These are phyloP conservation scores for Periconia macrospinosa DNA, from an alignment of 2,329 filamentous ascomycete species.

Conservation along the genomic window DNA sequence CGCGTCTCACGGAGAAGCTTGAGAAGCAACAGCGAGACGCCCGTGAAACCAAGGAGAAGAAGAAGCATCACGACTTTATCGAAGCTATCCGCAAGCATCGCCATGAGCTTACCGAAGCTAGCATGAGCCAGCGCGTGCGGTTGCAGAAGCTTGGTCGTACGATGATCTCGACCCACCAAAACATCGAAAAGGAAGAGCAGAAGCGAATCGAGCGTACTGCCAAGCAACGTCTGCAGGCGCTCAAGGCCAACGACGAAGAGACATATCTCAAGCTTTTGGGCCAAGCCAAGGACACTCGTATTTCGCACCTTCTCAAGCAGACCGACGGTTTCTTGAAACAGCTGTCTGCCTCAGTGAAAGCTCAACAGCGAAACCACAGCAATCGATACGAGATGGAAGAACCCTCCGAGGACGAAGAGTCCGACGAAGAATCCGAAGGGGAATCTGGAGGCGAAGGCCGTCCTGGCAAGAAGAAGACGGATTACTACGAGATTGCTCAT, in stretches of 20 bases:
- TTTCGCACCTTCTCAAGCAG: constrained; percentile 93
- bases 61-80: constrained; percentile 92
- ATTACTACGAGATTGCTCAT: constrained; percentile 98
- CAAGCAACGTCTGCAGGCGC: constrained; percentile 97
- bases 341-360: constrained; percentile 90
- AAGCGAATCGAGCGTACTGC: constrained; percentile 96
- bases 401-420: constrained; percentile 51
- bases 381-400: constrained; percentile 63
- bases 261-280: constrained; percentile 97
- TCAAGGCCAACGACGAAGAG: constrained; percentile 99
- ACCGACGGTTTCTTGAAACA: constrained; percentile 97
- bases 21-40: constrained; percentile 99
- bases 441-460: constrained; percentile 62
- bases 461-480: constrained; percentile 75
- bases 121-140: constrained; percentile 69
- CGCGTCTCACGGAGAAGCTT: constrained; percentile 95
- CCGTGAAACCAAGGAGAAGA: constrained; percentile 93
- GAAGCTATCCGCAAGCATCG: constrained; percentile 83
- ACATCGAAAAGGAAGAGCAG: constrained; percentile 99
- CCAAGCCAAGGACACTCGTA: constrained; percentile 98
- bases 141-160: constrained; percentile 83
- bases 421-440: constrained; percentile 67
- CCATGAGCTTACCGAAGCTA: constrained; percentile 72
- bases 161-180: constrained; percentile 88
- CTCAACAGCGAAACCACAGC: constrained; percentile 82